phyloP scores from a whole-genome alignment of 371 early-diverging fungal genomes.

The Nosema muscidifuracis region DNA sequence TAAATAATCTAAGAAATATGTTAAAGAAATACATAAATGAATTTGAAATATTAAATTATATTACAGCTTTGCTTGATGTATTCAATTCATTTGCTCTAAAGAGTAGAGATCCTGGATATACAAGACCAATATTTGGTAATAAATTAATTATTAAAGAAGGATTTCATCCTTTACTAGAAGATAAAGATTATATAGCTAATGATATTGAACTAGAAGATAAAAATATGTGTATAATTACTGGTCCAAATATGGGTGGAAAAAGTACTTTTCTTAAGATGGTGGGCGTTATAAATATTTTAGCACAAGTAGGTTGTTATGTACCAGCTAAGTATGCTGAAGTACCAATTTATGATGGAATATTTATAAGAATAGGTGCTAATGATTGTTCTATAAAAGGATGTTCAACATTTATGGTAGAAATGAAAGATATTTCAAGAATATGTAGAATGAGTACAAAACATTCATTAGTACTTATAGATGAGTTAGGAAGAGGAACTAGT shows the following conservation, averaged over 20 bases:
- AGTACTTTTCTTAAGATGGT: conserved; percentile 77
- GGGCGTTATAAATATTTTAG: conserved; percentile 76
- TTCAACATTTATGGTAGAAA: conserved; percentile 69
- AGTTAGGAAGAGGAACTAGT: conserved; percentile 91
- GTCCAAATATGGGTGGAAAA: conserved; percentile 89
- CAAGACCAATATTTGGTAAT: conserved; percentile 32
- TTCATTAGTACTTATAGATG: conserved; percentile 84
- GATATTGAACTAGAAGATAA: conserved; percentile 72
- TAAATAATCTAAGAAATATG: conserved; percentile 8
- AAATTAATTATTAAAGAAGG: neutral
- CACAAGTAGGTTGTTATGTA: conserved; percentile 85
- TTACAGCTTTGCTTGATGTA: conserved; percentile 60
- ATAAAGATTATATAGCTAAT: conserved; percentile 65
- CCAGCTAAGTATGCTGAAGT: conserved; percentile 73
- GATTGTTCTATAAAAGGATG: conserved; percentile 79
- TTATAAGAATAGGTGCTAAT: conserved; percentile 83
- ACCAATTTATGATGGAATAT: neutral
- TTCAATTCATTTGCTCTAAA: conserved; percentile 52
- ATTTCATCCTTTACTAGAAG: conserved; percentile 61
- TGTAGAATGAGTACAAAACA: conserved; percentile 63
- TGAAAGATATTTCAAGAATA: conserved; percentile 4
- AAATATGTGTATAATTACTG: conserved; percentile 74
- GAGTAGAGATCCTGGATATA: conserved; percentile 28
- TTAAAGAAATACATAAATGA: conserved; percentile 31
- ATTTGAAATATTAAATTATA: conserved; percentile 58